Evolutionary conservation across 1,139 yeast species (phyloP).

Genomic region (Pichiaceae sp.): DNA sequence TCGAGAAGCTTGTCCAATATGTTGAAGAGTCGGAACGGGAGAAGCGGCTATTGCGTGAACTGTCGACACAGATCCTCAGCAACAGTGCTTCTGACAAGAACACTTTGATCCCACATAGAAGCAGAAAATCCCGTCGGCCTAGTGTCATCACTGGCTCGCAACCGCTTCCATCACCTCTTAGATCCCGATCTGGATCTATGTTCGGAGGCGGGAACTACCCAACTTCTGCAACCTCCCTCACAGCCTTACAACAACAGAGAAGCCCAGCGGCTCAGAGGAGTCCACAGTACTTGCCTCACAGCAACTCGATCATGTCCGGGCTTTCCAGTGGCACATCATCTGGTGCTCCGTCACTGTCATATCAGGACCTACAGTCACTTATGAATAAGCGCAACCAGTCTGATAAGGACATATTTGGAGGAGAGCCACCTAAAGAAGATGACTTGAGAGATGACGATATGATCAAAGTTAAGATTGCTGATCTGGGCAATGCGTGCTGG

Average conservation of each 20-base stretch:
- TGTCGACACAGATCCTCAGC: slow-evolving; percentile 16
- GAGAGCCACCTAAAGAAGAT: slow-evolving; percentile 24
- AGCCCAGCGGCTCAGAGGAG: not conserved
- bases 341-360: slow-evolving; percentile 11
- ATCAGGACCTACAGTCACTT: slow-evolving; percentile 17
- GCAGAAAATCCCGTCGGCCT: slow-evolving; percentile 48
- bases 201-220: slow-evolving; percentile 7
- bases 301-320: not conserved
- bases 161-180: slow-evolving; percentile 32
- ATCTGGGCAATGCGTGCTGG: slow-evolving; percentile 83
- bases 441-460: slow-evolving; percentile 28
- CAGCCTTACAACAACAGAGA: not conserved
- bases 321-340: slow-evolving; percentile 7
- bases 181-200: slow-evolving; percentile 22
- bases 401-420: slow-evolving; percentile 16
- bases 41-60: slow-evolving; percentile 22
- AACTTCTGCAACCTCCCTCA: not conserved
- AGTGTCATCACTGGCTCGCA: slow-evolving; percentile 64
- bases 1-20: slow-evolving; percentile 54
- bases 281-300: not conserved
- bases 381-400: slow-evolving; percentile 15
- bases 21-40: slow-evolving; percentile 44
- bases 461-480: slow-evolving; percentile 65
- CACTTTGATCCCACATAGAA: slow-evolving; percentile 15
- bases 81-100: slow-evolving; percentile 5